phyloP scores from a whole-genome alignment of 2,329 filamentous ascomycete species.

The Chrysoporthe deuterocubensis region DNA sequence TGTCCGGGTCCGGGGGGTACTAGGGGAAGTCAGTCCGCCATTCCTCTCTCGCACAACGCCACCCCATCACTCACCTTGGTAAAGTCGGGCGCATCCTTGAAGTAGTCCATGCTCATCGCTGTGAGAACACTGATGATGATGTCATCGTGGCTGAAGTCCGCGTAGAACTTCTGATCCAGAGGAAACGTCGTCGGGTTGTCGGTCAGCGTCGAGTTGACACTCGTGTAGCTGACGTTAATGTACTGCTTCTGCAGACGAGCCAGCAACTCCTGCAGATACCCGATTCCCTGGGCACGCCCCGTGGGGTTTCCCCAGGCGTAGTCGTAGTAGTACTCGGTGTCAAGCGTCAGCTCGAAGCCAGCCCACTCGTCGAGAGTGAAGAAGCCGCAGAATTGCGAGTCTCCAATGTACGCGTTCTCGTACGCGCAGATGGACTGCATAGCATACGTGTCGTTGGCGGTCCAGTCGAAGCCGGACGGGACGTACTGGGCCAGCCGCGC shows the following conservation, averaged over 20 bases:
- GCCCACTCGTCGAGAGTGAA: slow-evolving; percentile 60
- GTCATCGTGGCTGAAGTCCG: slow-evolving; percentile 58
- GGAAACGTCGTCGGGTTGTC: slow-evolving; percentile 51
- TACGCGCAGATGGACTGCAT: slow-evolving; percentile 60
- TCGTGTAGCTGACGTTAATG: slow-evolving; percentile 52
- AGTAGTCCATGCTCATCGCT: slow-evolving; percentile 58
- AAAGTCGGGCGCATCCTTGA: slow-evolving; percentile 50
- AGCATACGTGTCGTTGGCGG: slow-evolving; percentile 52
- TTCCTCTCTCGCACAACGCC: neutral
- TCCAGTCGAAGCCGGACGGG: slow-evolving; percentile 53
- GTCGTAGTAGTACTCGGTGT: slow-evolving; percentile 55
- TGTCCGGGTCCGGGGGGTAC: slow-evolving; percentile 47
- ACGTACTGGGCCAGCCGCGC: slow-evolving; percentile 50
- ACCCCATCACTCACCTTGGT: slow-evolving; percentile 22
- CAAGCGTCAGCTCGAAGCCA: slow-evolving; percentile 56
- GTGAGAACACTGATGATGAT: slow-evolving; percentile 54
- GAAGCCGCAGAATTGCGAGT: slow-evolving; percentile 55
- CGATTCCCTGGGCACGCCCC: slow-evolving; percentile 56
- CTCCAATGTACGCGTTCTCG: slow-evolving; percentile 53
- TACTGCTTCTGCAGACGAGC: slow-evolving; percentile 51
- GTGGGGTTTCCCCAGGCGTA: slow-evolving; percentile 52
- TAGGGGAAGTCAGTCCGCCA: slow-evolving; percentile 27
- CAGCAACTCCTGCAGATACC: slow-evolving; percentile 56
- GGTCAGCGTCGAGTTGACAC: slow-evolving; percentile 54
- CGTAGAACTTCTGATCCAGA: slow-evolving; percentile 52